Evolutionary conservation across 2,329 filamentous ascomycete species (phyloP).

Genomic region (Pestalotiopsis sp.): DNA sequence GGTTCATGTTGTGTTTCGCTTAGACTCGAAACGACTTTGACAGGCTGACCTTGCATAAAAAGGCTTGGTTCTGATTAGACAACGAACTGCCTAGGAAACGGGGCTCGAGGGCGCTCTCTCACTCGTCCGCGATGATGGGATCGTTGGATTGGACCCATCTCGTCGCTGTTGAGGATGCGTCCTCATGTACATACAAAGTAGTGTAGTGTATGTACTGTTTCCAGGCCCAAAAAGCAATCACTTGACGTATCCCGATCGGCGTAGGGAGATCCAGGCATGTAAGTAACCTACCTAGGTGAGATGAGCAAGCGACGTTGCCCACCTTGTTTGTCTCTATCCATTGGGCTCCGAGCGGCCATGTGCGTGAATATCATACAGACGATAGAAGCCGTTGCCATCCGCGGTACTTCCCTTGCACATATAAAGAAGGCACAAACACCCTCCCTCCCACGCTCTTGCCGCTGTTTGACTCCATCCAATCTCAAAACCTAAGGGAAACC

Average conservation of each 20-base stretch:
- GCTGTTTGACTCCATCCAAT: not conserved
- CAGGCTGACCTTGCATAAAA: not conserved
- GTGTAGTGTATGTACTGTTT: not conserved
- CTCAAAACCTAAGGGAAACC: not conserved
- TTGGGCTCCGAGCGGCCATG: not conserved
- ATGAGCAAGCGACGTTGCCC: not conserved
- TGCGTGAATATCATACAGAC: not conserved
- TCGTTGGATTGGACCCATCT: not conserved
- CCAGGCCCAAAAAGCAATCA: not conserved
- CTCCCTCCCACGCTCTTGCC: not conserved
- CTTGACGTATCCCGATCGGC: not conserved
- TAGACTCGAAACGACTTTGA: not conserved
- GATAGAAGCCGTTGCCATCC: not conserved
- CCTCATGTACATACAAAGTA: not conserved
- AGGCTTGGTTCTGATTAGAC: not conserved
- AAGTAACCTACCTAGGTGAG: not conserved
- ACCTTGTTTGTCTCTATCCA: not conserved
- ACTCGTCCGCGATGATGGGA: not conserved
- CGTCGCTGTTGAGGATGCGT: not conserved
- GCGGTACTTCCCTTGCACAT: not conserved
- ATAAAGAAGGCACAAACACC: not conserved
- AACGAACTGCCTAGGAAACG: not conserved
- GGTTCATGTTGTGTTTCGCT: not conserved
- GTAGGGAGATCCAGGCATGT: not conserved
- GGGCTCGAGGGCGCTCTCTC: not conserved